Conservation (phyloP, 2,329 filamentous ascomycete genomes). For the Nemania serpens region DNA sequence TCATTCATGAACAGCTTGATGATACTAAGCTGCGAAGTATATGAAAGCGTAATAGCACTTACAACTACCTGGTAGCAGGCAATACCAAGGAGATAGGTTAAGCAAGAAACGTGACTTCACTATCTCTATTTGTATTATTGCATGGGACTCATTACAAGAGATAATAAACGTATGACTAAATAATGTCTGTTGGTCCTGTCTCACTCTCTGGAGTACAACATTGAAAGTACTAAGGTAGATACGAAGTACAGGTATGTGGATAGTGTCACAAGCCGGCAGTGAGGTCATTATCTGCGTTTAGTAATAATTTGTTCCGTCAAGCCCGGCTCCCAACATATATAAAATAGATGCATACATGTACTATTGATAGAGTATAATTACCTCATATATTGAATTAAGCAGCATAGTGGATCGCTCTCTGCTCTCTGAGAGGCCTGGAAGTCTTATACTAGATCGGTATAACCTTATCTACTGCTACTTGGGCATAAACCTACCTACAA, state of each 20-base stretch:
- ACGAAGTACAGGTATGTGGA: neutral
- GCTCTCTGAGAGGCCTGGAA: no score
- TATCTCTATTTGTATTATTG: neutral
- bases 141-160: conserved; percentile 2
- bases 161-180: conserved; percentile 5
- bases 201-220: neutral
- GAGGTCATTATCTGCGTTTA: conserved; percentile 7
- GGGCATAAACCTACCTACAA: neutral
- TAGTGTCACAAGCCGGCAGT: conserved; percentile 17
- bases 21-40: no score
- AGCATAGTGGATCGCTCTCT: no score
- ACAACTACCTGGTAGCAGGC: no score
- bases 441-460: no score
- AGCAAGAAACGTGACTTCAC: conserved; percentile 2
- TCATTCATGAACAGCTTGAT: no score
- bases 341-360: no score
- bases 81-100: neutral
- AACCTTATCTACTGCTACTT: neutral
- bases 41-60: no score
- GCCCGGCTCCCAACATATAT: no score
- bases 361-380: no score
- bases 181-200: conserved; percentile 6
- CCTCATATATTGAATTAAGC: neutral
- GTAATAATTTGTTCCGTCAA: neutral
- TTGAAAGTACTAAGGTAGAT: no score